Evolutionary conservation across 148 eudicot species (phyloP).

Genomic region (Rheum nobile): DNA sequence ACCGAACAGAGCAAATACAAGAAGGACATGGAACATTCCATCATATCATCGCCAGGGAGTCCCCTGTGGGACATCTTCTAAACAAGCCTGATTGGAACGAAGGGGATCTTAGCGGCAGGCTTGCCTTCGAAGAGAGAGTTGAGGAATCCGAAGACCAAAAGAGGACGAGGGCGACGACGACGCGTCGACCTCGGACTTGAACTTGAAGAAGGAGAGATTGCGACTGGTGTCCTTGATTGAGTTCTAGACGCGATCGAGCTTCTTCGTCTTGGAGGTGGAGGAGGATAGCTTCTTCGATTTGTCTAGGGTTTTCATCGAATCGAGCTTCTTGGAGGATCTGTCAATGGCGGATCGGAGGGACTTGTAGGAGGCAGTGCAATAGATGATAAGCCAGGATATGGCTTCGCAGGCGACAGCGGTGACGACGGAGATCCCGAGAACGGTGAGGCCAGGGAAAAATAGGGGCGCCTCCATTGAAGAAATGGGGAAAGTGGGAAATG

Average conservation of each 20-base stretch:
- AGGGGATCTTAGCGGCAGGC: slow-evolving; percentile 73
- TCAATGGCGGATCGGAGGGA: slow-evolving; percentile 87
- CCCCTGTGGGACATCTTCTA: slow-evolving; percentile 96
- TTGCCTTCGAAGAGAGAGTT: slow-evolving; percentile 78
- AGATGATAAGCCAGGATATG: slow-evolving; percentile 81
- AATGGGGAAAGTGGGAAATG: neutral
- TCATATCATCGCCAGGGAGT: slow-evolving; percentile 68
- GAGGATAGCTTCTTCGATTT: slow-evolving; percentile 9
- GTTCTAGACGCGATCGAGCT: slow-evolving; percentile 81
- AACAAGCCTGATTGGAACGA: slow-evolving; percentile 55
- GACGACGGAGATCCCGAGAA: slow-evolving; percentile 51
- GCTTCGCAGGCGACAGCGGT: slow-evolving; percentile 82
- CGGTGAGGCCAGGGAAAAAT: slow-evolving; percentile 33
- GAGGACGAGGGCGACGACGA: slow-evolving; percentile 73
- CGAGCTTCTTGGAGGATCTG: slow-evolving; percentile 86
- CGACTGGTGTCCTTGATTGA: slow-evolving; percentile 75
- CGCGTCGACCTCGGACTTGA: slow-evolving; percentile 91
- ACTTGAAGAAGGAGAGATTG: slow-evolving; percentile 79
- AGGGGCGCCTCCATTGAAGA: slow-evolving; percentile 40
- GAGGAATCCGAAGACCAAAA: slow-evolving; percentile 74
- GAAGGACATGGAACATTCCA: slow-evolving; percentile 98
- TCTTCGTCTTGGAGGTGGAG: slow-evolving; percentile 60
- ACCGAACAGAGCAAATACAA: slow-evolving; percentile 75
- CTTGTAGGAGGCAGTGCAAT: slow-evolving; percentile 82
- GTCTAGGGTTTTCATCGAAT: slow-evolving; percentile 58